These are phyloP conservation scores for Rhodomyrtus tomentosa DNA, from an alignment of 345 rosid species.

Conservation along the genomic window DNA sequence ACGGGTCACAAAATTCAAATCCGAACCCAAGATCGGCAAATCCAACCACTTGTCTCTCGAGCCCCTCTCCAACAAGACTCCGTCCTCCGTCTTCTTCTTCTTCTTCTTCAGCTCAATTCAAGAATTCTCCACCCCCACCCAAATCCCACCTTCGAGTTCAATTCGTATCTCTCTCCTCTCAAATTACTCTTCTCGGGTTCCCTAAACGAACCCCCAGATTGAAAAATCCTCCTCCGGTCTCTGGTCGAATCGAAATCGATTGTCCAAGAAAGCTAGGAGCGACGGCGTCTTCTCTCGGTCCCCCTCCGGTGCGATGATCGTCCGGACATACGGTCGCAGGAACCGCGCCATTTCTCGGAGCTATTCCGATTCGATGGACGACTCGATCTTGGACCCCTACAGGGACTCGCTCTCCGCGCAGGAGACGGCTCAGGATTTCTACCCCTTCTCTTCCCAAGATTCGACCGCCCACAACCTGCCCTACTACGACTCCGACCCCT, in stretches of 20 bases:
- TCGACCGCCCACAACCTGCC: conserved; percentile 7
- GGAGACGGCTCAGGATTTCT: conserved; percentile 34
- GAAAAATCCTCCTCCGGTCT: background rate
- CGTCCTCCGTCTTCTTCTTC: background rate
- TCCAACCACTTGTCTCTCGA: background rate
- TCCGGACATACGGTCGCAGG: conserved; percentile 92
- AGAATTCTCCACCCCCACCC: background rate
- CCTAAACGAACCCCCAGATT: background rate
- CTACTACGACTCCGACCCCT: conserved; percentile 20
- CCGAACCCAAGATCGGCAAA: background rate
- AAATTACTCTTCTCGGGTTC: background rate
- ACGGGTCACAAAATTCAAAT: too few relatives aligned
- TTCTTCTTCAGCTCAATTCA: background rate
- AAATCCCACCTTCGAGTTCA: background rate
- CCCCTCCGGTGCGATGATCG: conserved; percentile 37
- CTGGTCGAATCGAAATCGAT: background rate
- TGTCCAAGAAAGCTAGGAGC: background rate
- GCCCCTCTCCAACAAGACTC: background rate
- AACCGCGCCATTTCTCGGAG: conserved; percentile 37
- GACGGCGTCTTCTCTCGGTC: background rate
- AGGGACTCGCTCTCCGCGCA: conserved; percentile 32
- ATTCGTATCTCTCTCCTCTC: background rate
- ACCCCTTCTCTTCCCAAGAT: conserved; percentile 43
- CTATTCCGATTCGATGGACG: conserved; percentile 36
- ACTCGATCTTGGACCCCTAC: conserved; percentile 24